Conservation (phyloP, 2,329 filamentous ascomycete genomes). For the Fusarium sp. region DNA sequence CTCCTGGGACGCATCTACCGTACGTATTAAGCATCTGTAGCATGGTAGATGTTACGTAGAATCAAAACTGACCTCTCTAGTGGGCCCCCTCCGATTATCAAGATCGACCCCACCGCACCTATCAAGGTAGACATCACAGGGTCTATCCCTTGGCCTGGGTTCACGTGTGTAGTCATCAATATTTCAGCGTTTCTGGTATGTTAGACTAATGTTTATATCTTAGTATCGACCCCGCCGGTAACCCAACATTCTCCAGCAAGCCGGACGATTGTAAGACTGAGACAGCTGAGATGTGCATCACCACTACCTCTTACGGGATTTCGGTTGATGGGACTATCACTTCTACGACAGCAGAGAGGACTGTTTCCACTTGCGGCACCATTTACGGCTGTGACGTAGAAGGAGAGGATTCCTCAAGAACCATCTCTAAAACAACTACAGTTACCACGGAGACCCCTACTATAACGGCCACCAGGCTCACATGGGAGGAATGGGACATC, state of each 20-base stretch:
- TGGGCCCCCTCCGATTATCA: background rate
- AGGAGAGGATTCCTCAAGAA: background rate
- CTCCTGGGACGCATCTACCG: background rate
- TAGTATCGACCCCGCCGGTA: background rate
- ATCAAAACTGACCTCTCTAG: background rate
- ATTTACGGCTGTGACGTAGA: background rate
- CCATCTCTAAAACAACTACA: background rate
- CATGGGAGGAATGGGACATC: background rate
- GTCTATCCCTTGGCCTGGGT: background rate
- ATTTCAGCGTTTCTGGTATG: background rate
- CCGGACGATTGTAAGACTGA: background rate
- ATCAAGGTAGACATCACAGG: background rate
- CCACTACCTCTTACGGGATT: background rate
- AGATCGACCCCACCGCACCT: background rate
- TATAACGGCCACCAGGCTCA: background rate
- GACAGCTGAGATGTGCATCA: background rate
- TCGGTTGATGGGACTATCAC: background rate
- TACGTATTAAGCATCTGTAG: rapidly evolving
- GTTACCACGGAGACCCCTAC: background rate
- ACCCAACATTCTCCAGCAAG: background rate
- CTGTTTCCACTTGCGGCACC: background rate
- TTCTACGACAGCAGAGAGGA: background rate
- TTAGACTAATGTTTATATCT: background rate
- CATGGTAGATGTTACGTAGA: background rate
- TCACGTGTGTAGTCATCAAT: rapidly evolving